A percentile compares a stretch with the other conserved stretches of the same genome.
Evolutionary conservation across 108 stramenopile genomes (phyloP).

Genomic region (Thalassiosira profunda): DNA sequence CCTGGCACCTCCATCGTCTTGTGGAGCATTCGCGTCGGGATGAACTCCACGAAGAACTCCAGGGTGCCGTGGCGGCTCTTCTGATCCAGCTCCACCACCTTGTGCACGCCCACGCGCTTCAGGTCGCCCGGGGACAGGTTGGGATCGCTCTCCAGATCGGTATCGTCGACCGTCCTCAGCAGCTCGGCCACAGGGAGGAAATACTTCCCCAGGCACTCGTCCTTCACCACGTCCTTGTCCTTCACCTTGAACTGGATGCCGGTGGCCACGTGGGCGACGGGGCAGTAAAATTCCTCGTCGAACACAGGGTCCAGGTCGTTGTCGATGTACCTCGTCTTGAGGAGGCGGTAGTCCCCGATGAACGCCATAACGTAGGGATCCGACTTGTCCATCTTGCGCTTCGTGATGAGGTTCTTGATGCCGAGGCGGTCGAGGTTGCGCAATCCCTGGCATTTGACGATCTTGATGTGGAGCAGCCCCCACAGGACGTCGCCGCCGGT

Average conservation of each 20-base stretch:
- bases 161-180: conserved; percentile 22
- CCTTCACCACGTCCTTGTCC: conserved; percentile 40
- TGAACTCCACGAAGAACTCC: conserved; percentile 60
- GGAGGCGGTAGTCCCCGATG: conserved; percentile 41
- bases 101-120: conserved; percentile 53
- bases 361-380: conserved; percentile 59
- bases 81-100: conserved; percentile 45
- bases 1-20: conserved; percentile 51
- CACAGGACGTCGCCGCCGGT: conserved; percentile 6
- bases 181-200: conserved; percentile 51
- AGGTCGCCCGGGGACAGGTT: conserved; percentile 23
- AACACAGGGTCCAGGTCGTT: conserved; percentile 47
- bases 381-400: conserved; percentile 19
- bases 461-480: conserved; percentile 51
- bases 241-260: conserved; percentile 53
- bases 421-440: conserved; percentile 34
- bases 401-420: not conserved
- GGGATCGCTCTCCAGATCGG: conserved; percentile 13
- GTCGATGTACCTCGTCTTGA: conserved; percentile 47
- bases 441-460: conserved; percentile 23
- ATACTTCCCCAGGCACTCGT: conserved; percentile 47
- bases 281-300: conserved; percentile 57
- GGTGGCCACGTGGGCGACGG: conserved; percentile 40
- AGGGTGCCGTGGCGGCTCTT: conserved; percentile 43
- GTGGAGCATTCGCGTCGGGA: conserved; percentile 40